Evolutionary conservation across 2,329 filamentous ascomycete genomes (phyloP).

Genomic region (Phaeosphaeria sp.): DNA sequence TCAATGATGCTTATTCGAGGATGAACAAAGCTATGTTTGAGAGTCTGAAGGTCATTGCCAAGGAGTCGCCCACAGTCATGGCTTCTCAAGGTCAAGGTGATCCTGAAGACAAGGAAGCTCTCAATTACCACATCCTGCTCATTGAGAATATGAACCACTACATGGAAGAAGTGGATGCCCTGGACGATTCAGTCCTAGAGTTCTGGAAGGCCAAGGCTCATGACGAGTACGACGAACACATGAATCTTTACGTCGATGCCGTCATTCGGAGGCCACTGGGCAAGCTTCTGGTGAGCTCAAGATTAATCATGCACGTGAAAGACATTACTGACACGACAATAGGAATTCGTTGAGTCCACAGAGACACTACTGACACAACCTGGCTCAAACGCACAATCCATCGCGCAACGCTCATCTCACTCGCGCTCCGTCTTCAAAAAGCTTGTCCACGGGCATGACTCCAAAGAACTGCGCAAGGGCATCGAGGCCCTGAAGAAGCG

Average conservation of each 20-base stretch:
- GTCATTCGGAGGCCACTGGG: slow-evolving; percentile 89
- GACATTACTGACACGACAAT: slow-evolving; percentile 13
- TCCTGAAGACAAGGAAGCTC: slow-evolving; percentile 90
- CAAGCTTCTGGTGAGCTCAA: slow-evolving; percentile 70
- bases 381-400: slow-evolving; percentile 58
- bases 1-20: slow-evolving; percentile 87
- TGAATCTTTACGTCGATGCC: slow-evolving; percentile 84
- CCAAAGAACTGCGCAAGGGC: slow-evolving; percentile 86
- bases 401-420: slow-evolving; percentile 83
- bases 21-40: slow-evolving; percentile 97
- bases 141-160: slow-evolving; percentile 99
- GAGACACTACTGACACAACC: slow-evolving; percentile 72
- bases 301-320: not conserved
- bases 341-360: slow-evolving; percentile 88
- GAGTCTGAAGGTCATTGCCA: slow-evolving; percentile 92
- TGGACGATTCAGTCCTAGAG: slow-evolving; percentile 75
- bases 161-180: slow-evolving; percentile 84
- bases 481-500: slow-evolving; percentile 87
- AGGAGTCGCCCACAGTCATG: slow-evolving; percentile 63
- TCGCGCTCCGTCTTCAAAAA: slow-evolving; percentile 86
- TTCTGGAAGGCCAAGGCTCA: slow-evolving; percentile 82
- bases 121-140: slow-evolving; percentile 95
- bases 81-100: slow-evolving; percentile 64
- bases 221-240: slow-evolving; percentile 82
- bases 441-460: slow-evolving; percentile 78